Evolutionary conservation across 495 filamentous ascomycete species (phyloP).

Genomic region (Chaetomium fimeti): DNA sequence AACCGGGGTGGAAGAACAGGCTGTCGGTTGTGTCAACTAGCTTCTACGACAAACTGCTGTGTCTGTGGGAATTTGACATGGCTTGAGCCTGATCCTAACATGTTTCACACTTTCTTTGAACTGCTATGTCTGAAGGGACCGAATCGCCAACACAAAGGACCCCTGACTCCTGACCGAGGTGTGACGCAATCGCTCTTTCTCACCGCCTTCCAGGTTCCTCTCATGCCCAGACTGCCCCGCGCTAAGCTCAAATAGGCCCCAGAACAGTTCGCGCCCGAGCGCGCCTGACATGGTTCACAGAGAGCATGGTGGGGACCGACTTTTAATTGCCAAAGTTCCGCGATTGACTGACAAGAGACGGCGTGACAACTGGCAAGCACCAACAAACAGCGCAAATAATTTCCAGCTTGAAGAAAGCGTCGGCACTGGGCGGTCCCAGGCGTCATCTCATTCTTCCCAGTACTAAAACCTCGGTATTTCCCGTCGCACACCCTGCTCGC

Average conservation of each 20-base stretch:
- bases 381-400: conserved; percentile 1
- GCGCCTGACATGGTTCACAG: conserved; percentile 26
- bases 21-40: conserved; percentile 71
- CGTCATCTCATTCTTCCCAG: not conserved
- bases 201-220: conserved; percentile 19
- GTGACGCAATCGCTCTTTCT: conserved; percentile 25
- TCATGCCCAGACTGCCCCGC: conserved; percentile 27
- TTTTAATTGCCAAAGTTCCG: conserved; percentile 11
- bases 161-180: not conserved
- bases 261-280: conserved; percentile 32
- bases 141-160: conserved; percentile 5
- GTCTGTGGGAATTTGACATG: conserved; percentile 63
- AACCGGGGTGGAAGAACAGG: conserved; percentile 39
- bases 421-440: not conserved
- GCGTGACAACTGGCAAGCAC: conserved; percentile 16
- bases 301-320: conserved; percentile 5
- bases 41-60: conserved; percentile 83
- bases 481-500: not conserved
- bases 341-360: not conserved
- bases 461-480: not conserved
- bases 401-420: not conserved
- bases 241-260: conserved; percentile 18
- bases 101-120: not conserved
- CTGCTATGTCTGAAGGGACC: not conserved
- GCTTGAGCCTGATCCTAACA: not conserved